A percentile compares a stretch with the other conserved stretches of the same genome.
Evolutionary conservation across 345 rosid species (phyloP).

Genomic region (Pelargonium nanum): DNA sequence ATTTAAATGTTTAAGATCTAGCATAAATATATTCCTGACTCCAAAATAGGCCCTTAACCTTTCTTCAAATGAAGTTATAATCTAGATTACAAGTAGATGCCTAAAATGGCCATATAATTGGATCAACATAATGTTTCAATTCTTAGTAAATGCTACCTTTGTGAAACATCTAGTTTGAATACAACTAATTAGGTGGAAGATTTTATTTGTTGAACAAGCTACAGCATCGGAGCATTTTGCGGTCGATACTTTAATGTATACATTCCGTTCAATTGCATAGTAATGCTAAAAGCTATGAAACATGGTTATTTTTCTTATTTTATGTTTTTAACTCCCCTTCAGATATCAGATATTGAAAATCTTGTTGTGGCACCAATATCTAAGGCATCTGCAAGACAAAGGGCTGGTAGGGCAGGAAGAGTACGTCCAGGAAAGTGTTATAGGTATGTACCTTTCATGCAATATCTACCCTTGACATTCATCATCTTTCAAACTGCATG

Average conservation of each 20-base stretch:
- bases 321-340: constrained; percentile 10
- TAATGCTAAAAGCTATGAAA: not conserved
- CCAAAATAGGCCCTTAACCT: not conserved
- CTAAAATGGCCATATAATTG: not conserved
- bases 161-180: no score
- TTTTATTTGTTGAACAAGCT: no score
- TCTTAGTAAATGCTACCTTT: no score
- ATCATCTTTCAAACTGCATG: not conserved
- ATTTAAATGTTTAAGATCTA: not conserved
- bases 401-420: constrained; percentile 97
- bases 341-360: constrained; percentile 90
- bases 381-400: constrained; percentile 94
- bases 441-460: constrained; percentile 36
- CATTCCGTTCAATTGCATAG: not conserved
- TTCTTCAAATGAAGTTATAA: not conserved
- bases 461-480: not conserved
- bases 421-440: constrained; percentile 94
- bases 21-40: not conserved
- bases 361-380: constrained; percentile 91
- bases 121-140: not conserved
- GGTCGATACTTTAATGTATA: not conserved
- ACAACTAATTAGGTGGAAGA: no score
- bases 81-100: not conserved
- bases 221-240: not conserved
- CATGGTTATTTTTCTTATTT: not conserved